Percentiles rank a stretch among this genome's conserved stretches.
phyloP scores from a whole-genome alignment of 257 asterid genomes.

The Pogostemon cablin region DNA sequence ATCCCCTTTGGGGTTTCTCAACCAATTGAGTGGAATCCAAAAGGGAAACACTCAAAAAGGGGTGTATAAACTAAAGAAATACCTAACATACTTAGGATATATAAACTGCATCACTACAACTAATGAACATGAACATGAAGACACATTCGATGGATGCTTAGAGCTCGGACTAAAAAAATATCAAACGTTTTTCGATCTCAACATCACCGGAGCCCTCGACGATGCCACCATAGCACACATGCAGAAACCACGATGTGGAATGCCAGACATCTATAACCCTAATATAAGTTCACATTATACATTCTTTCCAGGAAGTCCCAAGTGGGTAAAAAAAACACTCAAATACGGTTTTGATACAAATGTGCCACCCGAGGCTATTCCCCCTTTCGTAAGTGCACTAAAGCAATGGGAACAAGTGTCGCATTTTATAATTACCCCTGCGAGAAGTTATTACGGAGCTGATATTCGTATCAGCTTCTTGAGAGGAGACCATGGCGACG shows the following conservation, averaged over 20 bases:
- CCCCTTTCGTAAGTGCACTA: neutral
- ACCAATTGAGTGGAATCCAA: constrained; percentile 11
- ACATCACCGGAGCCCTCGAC: constrained; percentile 9
- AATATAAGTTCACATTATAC: neutral
- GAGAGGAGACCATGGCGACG: constrained; percentile 28
- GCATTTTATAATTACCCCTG: constrained; percentile 18
- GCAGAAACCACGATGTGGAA: constrained; percentile 25
- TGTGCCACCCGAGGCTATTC: neutral
- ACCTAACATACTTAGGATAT: constrained; percentile 26
- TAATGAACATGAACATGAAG: neutral
- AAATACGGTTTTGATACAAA: neutral
- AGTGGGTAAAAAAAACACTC: neutral
- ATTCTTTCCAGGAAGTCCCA: neutral
- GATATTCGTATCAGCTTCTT: constrained; percentile 30
- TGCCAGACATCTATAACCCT: constrained; percentile 24
- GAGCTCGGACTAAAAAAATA: constrained; percentile 15
- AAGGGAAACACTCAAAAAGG: neutral
- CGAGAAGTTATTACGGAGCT: neutral
- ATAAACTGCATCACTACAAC: neutral
- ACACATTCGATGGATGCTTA: neutral
- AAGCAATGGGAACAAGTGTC: constrained; percentile 15
- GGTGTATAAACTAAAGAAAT: constrained; percentile 20
- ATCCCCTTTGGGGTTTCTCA: neutral
- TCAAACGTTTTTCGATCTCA: constrained; percentile 19
- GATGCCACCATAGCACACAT: constrained; percentile 7